phyloP scores from a whole-genome alignment of 768 basidiomycete genomes.

The Coprinopsis strossmayeri region DNA sequence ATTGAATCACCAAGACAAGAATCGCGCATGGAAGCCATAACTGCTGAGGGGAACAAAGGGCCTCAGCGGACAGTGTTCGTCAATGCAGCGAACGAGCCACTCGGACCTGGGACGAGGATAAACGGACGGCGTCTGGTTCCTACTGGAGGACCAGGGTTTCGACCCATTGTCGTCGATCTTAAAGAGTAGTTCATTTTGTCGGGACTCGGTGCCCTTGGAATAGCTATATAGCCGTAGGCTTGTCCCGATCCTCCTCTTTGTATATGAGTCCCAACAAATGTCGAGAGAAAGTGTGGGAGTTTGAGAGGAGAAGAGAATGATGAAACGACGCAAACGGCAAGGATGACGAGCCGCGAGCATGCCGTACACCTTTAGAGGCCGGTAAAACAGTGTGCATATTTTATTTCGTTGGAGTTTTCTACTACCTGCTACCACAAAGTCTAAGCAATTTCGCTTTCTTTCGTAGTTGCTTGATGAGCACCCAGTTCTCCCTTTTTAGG shows the following conservation, averaged over 20 bases:
- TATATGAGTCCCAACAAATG: too few relatives aligned
- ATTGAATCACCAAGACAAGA: not conserved
- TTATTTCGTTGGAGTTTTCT: too few relatives aligned
- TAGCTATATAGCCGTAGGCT: too few relatives aligned
- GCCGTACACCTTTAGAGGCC: too few relatives aligned
- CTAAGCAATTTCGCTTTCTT: not conserved
- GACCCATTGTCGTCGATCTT: conserved; percentile 40
- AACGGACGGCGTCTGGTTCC: conserved; percentile 20
- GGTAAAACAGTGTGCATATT: too few relatives aligned
- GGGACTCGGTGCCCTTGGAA: too few relatives aligned
- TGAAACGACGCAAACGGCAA: too few relatives aligned
- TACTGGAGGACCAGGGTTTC: conserved; percentile 37
- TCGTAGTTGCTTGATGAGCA: not conserved
- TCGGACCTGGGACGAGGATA: too few relatives aligned
- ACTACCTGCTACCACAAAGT: not conserved
- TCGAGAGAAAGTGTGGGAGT: too few relatives aligned
- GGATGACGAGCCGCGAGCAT: too few relatives aligned
- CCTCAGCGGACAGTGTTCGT: conserved; percentile 32
- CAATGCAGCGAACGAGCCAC: conserved; percentile 38
- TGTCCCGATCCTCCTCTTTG: too few relatives aligned
- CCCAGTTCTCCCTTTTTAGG: not conserved
- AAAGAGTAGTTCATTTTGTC: conserved; percentile 23
- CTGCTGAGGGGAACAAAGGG: not conserved
- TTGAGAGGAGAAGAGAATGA: too few relatives aligned
- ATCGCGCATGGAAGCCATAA: not conserved